Evolutionary conservation across 805 yeast genomes (phyloP).

Genomic region (Metschnikowia reukaufii): DNA sequence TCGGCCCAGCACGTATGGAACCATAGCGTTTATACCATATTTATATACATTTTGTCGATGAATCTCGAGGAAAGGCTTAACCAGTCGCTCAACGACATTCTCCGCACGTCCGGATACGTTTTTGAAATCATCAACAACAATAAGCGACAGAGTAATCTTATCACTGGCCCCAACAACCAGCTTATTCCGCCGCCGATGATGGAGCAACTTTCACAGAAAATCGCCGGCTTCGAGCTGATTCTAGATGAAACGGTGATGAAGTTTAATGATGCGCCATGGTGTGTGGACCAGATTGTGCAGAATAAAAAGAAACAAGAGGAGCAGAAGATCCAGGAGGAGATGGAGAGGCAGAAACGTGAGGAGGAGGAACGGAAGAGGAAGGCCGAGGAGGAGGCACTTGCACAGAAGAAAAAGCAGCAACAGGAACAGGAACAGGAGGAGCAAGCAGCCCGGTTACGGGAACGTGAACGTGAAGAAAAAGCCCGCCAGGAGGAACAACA

Average conservation of each 20-base stretch:
- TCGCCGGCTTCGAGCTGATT: constrained; percentile 41
- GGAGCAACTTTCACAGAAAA: constrained; percentile 33
- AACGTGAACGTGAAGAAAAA: constrained; percentile 16
- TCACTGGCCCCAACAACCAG: constrained; percentile 44
- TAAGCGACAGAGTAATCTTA: constrained; percentile 40
- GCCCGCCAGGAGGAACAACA: constrained; percentile 18
- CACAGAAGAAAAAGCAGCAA: constrained; percentile 19
- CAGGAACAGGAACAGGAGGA: constrained; percentile 21
- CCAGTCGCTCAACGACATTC: constrained; percentile 40
- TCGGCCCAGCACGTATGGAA: not conserved
- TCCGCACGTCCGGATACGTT: constrained; percentile 44
- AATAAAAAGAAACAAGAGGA: constrained; percentile 44
- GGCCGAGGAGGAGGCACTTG: constrained; percentile 18
- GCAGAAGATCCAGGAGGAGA: constrained; percentile 35
- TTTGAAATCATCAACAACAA: constrained; percentile 43
- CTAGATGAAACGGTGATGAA: constrained; percentile 43
- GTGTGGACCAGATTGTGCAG: constrained; percentile 42
- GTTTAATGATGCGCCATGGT: constrained; percentile 46
- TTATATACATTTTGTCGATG: constrained; percentile 25
- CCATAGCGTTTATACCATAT: no score
- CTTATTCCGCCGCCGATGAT: constrained; percentile 39
- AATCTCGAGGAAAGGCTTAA: constrained; percentile 42
- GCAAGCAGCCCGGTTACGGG: constrained; percentile 20
- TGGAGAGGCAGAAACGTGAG: constrained; percentile 33
- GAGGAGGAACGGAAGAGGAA: constrained; percentile 27